These are phyloP conservation scores for Tolypocladium paradoxum DNA, from an alignment of 2,329 filamentous ascomycete species.

Conservation along the genomic window DNA sequence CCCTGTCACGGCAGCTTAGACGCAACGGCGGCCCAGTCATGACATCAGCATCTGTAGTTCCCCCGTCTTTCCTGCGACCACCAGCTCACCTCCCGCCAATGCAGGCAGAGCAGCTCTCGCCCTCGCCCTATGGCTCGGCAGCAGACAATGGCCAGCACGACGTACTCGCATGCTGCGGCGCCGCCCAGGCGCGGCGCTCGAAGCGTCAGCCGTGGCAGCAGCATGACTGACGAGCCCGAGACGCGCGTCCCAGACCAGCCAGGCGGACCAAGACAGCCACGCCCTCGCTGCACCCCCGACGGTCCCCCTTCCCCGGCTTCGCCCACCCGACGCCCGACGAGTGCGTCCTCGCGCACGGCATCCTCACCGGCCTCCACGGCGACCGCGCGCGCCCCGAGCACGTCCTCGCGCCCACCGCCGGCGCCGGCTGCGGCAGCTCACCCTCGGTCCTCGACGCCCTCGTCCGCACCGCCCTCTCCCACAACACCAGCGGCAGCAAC, in stretches of 20 bases:
- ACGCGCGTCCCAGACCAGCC: neutral
- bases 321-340: constrained; percentile 54
- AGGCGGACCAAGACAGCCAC: neutral
- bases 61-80: neutral
- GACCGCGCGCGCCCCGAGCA: constrained; percentile 48
- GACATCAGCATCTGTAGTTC: neutral
- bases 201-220: neutral
- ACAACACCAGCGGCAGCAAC: constrained; percentile 40
- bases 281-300: constrained; percentile 7
- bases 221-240: neutral
- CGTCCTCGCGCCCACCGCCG: constrained; percentile 49
- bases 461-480: constrained; percentile 40
- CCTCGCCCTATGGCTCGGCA: neutral
- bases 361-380: constrained; percentile 57
- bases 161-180: neutral
- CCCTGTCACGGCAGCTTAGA: neutral
- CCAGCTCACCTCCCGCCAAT: neutral
- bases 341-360: constrained; percentile 54
- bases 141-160: neutral
- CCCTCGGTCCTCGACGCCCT: constrained; percentile 41
- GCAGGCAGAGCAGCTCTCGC: neutral
- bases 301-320: constrained; percentile 58
- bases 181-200: constrained; percentile 6
- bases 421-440: constrained; percentile 50
- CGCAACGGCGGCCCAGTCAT: neutral